Evolutionary conservation across 2,329 filamentous ascomycete species (phyloP).

Genomic region (Amauroascus verrucosus): DNA sequence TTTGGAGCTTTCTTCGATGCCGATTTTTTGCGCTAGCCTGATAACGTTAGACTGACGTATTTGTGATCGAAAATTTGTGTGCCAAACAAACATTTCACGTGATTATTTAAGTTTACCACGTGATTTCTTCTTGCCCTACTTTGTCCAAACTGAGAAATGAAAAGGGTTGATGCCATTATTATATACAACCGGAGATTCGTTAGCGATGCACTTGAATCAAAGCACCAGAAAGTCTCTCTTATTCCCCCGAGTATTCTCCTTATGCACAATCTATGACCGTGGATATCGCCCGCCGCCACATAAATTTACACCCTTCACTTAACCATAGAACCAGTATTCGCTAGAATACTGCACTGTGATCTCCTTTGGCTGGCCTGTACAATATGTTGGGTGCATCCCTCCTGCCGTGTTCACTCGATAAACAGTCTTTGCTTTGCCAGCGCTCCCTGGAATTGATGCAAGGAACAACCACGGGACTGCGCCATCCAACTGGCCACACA

Average conservation of each 20-base stretch:
- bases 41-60: constrained; percentile 1
- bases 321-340: constrained; percentile 58
- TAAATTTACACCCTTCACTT: not conserved
- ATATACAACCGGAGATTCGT: not conserved
- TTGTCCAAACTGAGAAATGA: no score
- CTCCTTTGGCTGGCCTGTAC: constrained; percentile 49
- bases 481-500: constrained; percentile 47
- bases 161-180: not conserved
- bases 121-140: constrained; percentile 7
- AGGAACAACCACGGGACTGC: constrained; percentile 78
- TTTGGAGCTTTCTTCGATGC: constrained; percentile 6
- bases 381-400: constrained; percentile 63
- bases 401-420: constrained; percentile 80
- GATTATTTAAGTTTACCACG: not conserved
- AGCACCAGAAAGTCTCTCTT: not conserved
- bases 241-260: not conserved
- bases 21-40: not conserved
- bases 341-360: constrained; percentile 75
- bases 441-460: constrained; percentile 42
- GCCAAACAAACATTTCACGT: not conserved
- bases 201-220: not conserved
- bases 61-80: constrained; percentile 1
- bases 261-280: not conserved
- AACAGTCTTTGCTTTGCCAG: constrained; percentile 58
- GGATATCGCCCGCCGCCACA: not conserved